Base-by-base conservation (phyloP, 768 basidiomycete genomes). In the Boletus subparvulus region DNA sequence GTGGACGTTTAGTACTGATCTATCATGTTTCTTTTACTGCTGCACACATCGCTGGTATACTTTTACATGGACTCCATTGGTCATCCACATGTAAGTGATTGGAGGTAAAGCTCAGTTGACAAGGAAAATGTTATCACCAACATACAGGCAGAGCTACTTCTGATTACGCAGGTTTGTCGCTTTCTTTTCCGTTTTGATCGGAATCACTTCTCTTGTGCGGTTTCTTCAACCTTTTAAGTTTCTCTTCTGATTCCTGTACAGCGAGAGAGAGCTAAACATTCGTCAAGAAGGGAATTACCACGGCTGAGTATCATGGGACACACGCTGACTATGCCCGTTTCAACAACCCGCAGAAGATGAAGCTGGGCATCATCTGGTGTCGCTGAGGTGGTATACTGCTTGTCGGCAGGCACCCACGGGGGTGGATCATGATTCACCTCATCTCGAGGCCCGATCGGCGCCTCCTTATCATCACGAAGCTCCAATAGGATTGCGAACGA, bases 401-500 rank as follows among this genome's bases (percentile, higher is more conserved):
- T 72, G 42, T 83, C 78, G 24, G 91, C 88, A 2, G 90, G 91
- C 26, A 92, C 81, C 91, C 91, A 94, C 2, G 88, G 84, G 6
- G 88, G 83, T 30, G 84, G 87, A 52, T 90, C 82, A 80, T 62
- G 76, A 28, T 49, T 36, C 56, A 72, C 83, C 67, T 85, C 81
- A 24, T 75, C 77, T 14, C 76, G 58, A 11, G 48, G 74, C 1
- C 77, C 76, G 4, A 76, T 75, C 5, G 82, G 74, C 0, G 88
- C 87, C 9, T 78, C 79, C 51, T 74, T 77, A 43, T 84, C 82
- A 51, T 91, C 88, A 62, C 81, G 81, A 50, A 94, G 79, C 65
- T 95, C 94, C 21, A 95, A 72, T n/a, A 93, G 69, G 53, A 96
- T 83, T 1, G 87, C 86, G 63, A 95, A 96, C 0, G 91, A 88